Conservation (phyloP, 352 stramenopile genomes). For the Thalassiosira mediterranea region DNA sequence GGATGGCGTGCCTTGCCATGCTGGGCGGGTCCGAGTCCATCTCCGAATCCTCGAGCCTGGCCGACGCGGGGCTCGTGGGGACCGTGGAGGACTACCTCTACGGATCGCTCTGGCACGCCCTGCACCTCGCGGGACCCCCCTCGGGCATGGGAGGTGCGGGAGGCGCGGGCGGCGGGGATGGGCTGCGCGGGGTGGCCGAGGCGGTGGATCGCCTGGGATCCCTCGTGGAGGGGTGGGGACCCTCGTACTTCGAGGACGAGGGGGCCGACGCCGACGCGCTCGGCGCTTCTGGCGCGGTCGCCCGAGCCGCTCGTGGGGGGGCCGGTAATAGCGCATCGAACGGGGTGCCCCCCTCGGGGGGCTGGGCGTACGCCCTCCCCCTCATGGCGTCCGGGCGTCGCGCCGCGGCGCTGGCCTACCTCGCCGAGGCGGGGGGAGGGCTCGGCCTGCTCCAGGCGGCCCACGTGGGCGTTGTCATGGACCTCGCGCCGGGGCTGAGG, state of each 20-base stretch:
- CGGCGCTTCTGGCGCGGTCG: constrained; percentile 32
- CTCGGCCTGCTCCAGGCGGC: constrained; percentile 72
- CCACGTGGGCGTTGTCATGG: constrained; percentile 63
- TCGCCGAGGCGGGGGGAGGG: constrained; percentile 61
- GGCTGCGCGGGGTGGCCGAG: constrained; percentile 17
- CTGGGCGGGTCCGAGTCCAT: constrained; percentile 50
- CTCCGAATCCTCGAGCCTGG: constrained; percentile 38
- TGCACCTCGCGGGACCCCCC: constrained; percentile 44
- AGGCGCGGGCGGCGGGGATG: background rate
- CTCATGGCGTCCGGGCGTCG: constrained; percentile 73
- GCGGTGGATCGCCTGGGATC: constrained; percentile 52
- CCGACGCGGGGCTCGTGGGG: constrained; percentile 49
- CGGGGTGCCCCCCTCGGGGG: constrained; percentile 37
- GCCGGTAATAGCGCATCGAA: constrained; percentile 3
- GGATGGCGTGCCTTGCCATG: constrained; percentile 59
- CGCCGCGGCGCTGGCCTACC: constrained; percentile 58
- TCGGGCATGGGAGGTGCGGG: background rate
- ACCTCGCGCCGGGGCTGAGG: constrained; percentile 35
- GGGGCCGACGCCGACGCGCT: constrained; percentile 7
- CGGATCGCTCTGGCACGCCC: constrained; percentile 58
- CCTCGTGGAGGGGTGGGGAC: constrained; percentile 67
- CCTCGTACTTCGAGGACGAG: constrained; percentile 70
- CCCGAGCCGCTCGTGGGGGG: constrained; percentile 12
- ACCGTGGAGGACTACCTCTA: constrained; percentile 84
- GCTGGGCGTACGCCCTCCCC: constrained; percentile 73